phyloP scores from a whole-genome alignment of 345 rosid genomes.

The Physaria fendleri region DNA sequence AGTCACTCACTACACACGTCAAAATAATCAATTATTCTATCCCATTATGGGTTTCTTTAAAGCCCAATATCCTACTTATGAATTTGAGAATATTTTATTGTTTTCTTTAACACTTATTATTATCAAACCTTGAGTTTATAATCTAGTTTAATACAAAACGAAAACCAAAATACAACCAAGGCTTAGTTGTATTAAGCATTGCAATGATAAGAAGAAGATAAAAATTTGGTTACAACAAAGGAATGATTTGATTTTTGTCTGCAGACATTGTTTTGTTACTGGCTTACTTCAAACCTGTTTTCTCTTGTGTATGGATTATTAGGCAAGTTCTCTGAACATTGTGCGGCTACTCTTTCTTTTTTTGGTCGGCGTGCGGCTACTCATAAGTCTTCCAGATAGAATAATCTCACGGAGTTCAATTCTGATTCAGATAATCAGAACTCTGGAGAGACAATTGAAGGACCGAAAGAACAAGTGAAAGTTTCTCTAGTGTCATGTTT shows the following conservation, averaged over 20 bases:
- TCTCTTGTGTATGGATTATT: slow-evolving; percentile 38
- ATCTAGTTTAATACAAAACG: too few relatives aligned
- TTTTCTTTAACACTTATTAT: too few relatives aligned
- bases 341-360: neutral
- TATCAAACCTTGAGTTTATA: too few relatives aligned
- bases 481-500: slow-evolving; percentile 3
- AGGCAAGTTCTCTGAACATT: slow-evolving; percentile 25
- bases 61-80: too few relatives aligned
- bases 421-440: slow-evolving; percentile 36
- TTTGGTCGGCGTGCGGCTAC: too few relatives aligned
- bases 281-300: slow-evolving; percentile 49
- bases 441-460: slow-evolving; percentile 33
- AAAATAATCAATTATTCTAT: too few relatives aligned
- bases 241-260: neutral
- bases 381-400: slow-evolving; percentile 18
- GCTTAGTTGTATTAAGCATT: neutral
- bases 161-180: too few relatives aligned
- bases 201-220: neutral
- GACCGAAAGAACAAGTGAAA: slow-evolving; percentile 30
- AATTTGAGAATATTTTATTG: too few relatives aligned
- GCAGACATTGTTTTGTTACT: slow-evolving; percentile 47
- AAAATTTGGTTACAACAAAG: neutral
- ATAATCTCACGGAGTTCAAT: slow-evolving; percentile 34
- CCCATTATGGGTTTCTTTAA: too few relatives aligned
- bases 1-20: too few relatives aligned